Base-by-base conservation (phyloP, 495 filamentous ascomycete species). In the Penicillium fimorum region DNA sequence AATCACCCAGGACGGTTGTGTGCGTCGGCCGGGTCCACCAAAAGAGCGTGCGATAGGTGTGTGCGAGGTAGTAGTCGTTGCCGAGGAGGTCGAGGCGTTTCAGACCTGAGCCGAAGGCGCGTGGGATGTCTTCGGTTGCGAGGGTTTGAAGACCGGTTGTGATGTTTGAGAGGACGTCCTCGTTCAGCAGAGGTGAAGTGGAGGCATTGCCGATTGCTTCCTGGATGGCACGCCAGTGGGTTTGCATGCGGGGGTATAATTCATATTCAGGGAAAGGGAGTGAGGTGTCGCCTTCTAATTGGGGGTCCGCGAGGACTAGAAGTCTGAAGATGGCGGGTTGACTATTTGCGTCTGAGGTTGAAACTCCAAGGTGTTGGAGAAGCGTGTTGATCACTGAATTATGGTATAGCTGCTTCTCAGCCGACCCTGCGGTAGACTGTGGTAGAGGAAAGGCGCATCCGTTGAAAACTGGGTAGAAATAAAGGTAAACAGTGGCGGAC, bases 21-120 rank as follows among this genome's bases (percentile, higher is more conserved):
- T 98, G 95, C 0, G 90, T 96, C 24, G 94, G 94, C 22, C 78
- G 69, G 5, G 85, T 82, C 84, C 86, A 91, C 84, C 89, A 93
- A 58, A 82, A 80, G 17, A 96, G 67, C 0, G 86, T 90, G n/a
- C 90, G 84, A 75, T 94, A 97, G 46, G 97, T 88, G 67, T 97
- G 94, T 10, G 89, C 88, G 8, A 98, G 84, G 71, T 97, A 98
- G 60, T 84, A 91, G 70, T 98, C 94, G 71, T 98, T 98, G 1
- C 95, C 94, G 57, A 89, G 79, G 4, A 96, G 81, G 67, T 98
- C 94, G 57, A 98, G 68, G 15, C 82, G 81, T 74, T 98, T 98
- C 59, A 87, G 83, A 27, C 74, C 76, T 13, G 80, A 82, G 46
- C 85, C 74, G 33, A 89, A 59, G 1, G 80, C 69, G 59, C 83